Base-by-base conservation (phyloP, 331 rosid genomes). In the Cucumis variabilis region DNA sequence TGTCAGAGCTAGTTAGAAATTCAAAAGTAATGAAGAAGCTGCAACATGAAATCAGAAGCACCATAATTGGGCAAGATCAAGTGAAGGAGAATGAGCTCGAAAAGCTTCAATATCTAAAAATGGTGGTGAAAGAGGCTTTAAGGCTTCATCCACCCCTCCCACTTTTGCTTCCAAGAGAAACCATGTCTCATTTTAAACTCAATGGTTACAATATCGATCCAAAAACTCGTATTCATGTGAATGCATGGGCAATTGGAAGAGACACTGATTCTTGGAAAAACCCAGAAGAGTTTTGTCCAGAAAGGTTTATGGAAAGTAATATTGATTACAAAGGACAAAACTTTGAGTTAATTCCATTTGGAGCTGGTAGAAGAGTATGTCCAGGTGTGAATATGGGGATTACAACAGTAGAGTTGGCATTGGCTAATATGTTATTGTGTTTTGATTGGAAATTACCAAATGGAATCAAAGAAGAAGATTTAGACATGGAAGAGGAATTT, bases 401-500 rank as follows among this genome's bases (percentile, higher is more conserved):
- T 0, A 1, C 7, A 4, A 60, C 53, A 0, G 25, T 82, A 1
- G 69, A 82, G 11, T 21, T 53, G 10, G 27, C 72, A 4, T 11
- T 82, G 0, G 72, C 85, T 14, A 58, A 82, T 27, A 2, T 82
- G 0, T 60, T 82, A 28, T 5, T 53, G 33, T 82, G 69, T 11
- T 82, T 82, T 58, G 72, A 82, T 33, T 82, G 85, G 85, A 82
- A 82, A 53, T n/a, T 82, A 1, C 53, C 72, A 8, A 11, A 58
- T 23, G 69, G 50, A 33, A 33, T 72, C 24, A 33, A 72, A 17
- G 24, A 8, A 72, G 78, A 72, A 72, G 78, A 72, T 33, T 13
- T 72, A 1, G 78, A 72, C 0, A 17, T 72, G 24, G 78, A 72
- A 17, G 78, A 72, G 14, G 78, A 33, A 1, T 23, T 4, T 72